Evolutionary conservation across 116 monocot genomes (phyloP), one percentile per base, ranked within the genome.

Genomic region (Phalaenopsis hybrid): DNA sequence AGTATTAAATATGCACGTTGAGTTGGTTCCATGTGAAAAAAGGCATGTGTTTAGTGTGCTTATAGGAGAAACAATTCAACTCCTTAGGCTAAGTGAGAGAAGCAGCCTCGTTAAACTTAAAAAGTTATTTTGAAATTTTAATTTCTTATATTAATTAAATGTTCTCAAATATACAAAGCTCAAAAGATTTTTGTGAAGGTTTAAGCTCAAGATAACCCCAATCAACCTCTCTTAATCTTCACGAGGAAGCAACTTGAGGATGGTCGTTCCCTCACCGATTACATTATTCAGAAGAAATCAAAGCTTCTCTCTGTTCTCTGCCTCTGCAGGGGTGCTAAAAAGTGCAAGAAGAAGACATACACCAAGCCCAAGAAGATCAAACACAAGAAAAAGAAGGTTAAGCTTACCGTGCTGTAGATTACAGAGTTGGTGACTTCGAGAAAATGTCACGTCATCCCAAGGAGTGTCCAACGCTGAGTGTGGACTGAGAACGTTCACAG

Each of bases 351-450:
- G n/a, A n/a, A n/a, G n/a, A n/a, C n/a, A n/a, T n/a, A n/a, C n/a
- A n/a, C n/a, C 85, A 85, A 85, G 73, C 81, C 77, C 44, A 81
- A 81, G 81, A 85, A 81, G 73, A 81, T 81, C 78, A 81, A 85
- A 59, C 77, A 85, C 70, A 85, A 85, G 85, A 85, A 85, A 78
- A 84, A 79, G 80, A 80, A 84, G 81, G 85, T 85, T 23, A 85
- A 85, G 85, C 85, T 85, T 59, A 78, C 85, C 20, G 85, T 85
- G 57, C 85, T 85, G 20, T 81, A 85, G 74, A 81, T 81, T 43
- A 85, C 74, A 81, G 81, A 78, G 81, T 85, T 37, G 81, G 81
- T 41, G 85, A 85, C 45, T 8, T n/a, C 8, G 84, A 80, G 1
- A 84, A 84, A 45, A 80, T 84, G 18, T 45, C 13, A 4, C 79